Conservation (phyloP, 177 flowering plant species). For the Vitis hybrid region DNA sequence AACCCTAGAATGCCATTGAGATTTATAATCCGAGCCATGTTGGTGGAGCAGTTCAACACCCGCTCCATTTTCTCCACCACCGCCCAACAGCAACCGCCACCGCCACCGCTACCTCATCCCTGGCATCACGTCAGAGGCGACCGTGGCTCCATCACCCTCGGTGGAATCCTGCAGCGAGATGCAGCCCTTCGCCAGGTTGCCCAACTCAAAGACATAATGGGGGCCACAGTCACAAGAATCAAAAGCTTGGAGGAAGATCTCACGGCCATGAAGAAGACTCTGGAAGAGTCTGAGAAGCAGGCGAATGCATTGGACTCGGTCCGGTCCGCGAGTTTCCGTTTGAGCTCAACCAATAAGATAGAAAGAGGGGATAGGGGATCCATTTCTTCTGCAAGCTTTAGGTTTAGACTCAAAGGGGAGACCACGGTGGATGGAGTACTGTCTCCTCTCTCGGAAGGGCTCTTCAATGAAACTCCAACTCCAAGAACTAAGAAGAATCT, state of each 20-base stretch:
- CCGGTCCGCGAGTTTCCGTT: constrained; percentile 58
- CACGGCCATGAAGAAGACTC: constrained; percentile 49
- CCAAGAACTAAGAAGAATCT: constrained; percentile 24
- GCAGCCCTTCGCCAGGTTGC: constrained; percentile 59
- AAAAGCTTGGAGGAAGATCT: constrained; percentile 62
- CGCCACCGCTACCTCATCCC: neutral
- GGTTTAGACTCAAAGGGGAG: constrained; percentile 7
- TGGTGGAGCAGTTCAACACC: constrained; percentile 74
- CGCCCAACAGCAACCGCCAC: constrained; percentile 5
- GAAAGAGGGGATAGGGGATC: constrained; percentile 51
- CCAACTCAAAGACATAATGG: constrained; percentile 58
- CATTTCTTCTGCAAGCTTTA: constrained; percentile 27
- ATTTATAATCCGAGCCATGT: constrained; percentile 79
- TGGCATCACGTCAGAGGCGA: neutral
- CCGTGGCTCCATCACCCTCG: constrained; percentile 44
- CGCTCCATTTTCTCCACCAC: constrained; percentile 48
- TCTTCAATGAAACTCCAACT: neutral
- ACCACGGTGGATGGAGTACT: neutral
- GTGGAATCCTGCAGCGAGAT: constrained; percentile 65
- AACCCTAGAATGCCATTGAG: constrained; percentile 78
- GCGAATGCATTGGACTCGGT: constrained; percentile 17
- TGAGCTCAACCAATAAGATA: constrained; percentile 29
- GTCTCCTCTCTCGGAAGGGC: constrained; percentile 14
- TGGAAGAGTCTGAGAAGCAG: constrained; percentile 27
- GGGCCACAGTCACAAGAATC: constrained; percentile 54